These are phyloP conservation scores for Phallus indusiatus DNA, from an alignment of 768 basidiomycete genomes.

Conservation along the genomic window DNA sequence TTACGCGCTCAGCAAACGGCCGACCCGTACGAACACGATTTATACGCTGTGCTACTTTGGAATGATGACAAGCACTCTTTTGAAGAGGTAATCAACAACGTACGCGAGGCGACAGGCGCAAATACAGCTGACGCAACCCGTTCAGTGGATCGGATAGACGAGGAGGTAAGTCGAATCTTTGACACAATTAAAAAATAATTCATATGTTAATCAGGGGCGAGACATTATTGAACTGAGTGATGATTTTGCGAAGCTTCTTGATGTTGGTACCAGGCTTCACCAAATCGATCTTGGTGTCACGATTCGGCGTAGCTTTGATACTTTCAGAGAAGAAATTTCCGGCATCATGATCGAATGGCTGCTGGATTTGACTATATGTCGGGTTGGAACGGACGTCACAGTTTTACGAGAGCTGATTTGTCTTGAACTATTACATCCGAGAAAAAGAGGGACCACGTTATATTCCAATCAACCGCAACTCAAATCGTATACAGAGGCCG, in stretches of 20 bases:
- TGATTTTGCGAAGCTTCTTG: slow-evolving; percentile 46
- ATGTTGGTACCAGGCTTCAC: slow-evolving; percentile 61
- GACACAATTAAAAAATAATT: background rate
- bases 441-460: slow-evolving; percentile 42
- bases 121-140: slow-evolving; percentile 48
- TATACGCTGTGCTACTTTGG: slow-evolving; percentile 81
- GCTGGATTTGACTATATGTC: slow-evolving; percentile 65
- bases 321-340: slow-evolving; percentile 79
- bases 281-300: slow-evolving; percentile 91
- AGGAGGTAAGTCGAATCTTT: slow-evolving; percentile 27
- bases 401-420: slow-evolving; percentile 67
- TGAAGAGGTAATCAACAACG: slow-evolving; percentile 72
- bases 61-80: slow-evolving; percentile 97
- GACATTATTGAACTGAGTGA: slow-evolving; percentile 73
- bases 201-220: slow-evolving; percentile 38
- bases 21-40: slow-evolving; percentile 71
- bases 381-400: slow-evolving; percentile 56
- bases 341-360: slow-evolving; percentile 83
- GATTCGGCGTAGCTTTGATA: slow-evolving; percentile 77
- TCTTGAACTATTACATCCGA: slow-evolving; percentile 52
- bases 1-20: slow-evolving; percentile 65
- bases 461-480: slow-evolving; percentile 27
- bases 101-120: slow-evolving; percentile 45
- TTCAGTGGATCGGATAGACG: slow-evolving; percentile 57
- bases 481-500: slow-evolving; percentile 28